A percentile compares a stretch with the other conserved stretches of the same genome.
Evolutionary conservation across 2,329 filamentous ascomycete species (phyloP).

Genomic region (Moelleriella libera): DNA sequence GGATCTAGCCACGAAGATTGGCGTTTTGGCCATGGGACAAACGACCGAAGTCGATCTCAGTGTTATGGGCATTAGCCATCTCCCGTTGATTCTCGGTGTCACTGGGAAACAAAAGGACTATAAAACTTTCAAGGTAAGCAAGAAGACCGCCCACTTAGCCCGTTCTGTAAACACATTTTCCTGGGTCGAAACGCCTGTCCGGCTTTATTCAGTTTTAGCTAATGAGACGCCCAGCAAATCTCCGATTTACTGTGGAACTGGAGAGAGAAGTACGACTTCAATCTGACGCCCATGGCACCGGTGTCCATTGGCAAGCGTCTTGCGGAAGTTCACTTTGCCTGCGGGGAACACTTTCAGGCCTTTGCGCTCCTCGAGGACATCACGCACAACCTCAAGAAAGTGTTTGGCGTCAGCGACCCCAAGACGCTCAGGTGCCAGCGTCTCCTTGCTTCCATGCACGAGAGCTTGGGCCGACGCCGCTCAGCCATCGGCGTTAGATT

Average conservation of each 20-base stretch:
- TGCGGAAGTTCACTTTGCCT: background rate
- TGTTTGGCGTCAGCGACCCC: background rate
- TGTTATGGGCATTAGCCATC: background rate
- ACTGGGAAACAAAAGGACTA: background rate
- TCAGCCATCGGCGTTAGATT: background rate
- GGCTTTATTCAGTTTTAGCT: background rate
- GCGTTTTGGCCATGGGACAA: background rate
- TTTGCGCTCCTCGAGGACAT: background rate
- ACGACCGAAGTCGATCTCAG: background rate
- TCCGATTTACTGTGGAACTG: background rate
- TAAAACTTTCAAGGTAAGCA: background rate
- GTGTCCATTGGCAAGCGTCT: background rate
- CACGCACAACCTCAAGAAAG: background rate
- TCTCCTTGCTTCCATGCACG: background rate
- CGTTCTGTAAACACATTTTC: no score
- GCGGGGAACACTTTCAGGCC: background rate
- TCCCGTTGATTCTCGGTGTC: background rate
- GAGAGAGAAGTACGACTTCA: background rate
- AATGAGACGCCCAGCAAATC: background rate
- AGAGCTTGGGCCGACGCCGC: background rate
- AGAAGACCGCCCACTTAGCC: background rate
- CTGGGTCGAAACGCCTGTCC: background rate
- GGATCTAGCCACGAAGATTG: background rate
- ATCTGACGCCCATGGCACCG: background rate
- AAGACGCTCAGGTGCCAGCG: background rate